These are phyloP conservation scores for Camptophora hylomeconis DNA, from an alignment of 2,329 filamentous ascomycete genomes.

Conservation along the genomic window DNA sequence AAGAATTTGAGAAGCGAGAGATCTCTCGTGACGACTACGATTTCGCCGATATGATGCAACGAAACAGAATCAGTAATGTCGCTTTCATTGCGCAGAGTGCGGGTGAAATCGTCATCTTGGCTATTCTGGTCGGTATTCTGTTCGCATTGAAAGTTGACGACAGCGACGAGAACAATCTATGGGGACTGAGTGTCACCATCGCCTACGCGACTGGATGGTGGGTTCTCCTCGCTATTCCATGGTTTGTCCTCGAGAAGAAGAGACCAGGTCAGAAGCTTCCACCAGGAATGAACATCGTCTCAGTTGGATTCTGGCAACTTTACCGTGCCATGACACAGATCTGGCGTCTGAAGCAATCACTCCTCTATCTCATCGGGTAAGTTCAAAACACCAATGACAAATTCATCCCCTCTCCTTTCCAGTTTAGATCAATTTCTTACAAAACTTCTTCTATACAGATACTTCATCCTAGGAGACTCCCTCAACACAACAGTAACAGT, in stretches of 20 bases:
- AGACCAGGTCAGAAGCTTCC: conserved; percentile 44
- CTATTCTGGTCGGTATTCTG: conserved; percentile 52
- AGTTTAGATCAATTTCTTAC: background rate
- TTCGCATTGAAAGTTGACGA: conserved; percentile 48
- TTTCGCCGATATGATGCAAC: conserved; percentile 46
- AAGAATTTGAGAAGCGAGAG: conserved; percentile 35
- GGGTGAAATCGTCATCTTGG: conserved; percentile 49
- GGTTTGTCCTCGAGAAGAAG: conserved; percentile 53
- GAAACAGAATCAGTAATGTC: conserved; percentile 50
- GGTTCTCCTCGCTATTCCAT: conserved; percentile 51
- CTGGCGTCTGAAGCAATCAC: conserved; percentile 51
- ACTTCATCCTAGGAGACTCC: conserved; percentile 57
- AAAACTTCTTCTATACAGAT: conserved; percentile 24
- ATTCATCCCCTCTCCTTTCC: background rate
- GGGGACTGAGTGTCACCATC: conserved; percentile 51
- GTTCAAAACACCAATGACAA: background rate
- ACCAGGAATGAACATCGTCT: conserved; percentile 34
- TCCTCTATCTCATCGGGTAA: conserved; percentile 46
- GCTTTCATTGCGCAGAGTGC: conserved; percentile 52
- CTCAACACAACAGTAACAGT: conserved; percentile 60
- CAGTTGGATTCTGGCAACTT: conserved; percentile 50
- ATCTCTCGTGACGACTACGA: conserved; percentile 50
- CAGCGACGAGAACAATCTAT: conserved; percentile 49
- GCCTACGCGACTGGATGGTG: conserved; percentile 53
- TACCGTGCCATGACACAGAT: conserved; percentile 45